A percentile compares a stretch with the other conserved stretches of the same genome.
Conservation (phyloP, 2,329 filamentous ascomycete genomes). For the Davidsoniella virescens region DNA sequence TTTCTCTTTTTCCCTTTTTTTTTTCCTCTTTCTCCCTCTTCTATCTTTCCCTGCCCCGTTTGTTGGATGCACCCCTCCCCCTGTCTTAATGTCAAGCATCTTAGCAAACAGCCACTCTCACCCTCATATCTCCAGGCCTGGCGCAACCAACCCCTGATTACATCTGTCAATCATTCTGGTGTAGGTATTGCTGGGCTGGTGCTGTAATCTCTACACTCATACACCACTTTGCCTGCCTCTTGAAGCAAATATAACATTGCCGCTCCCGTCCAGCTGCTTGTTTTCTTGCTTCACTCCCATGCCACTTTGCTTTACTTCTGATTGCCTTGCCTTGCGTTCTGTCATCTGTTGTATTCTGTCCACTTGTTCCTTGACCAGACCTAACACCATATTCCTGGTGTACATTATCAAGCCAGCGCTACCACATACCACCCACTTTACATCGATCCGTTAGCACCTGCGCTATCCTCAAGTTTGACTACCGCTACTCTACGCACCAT, state of each 20-base stretch:
- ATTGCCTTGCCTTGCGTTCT: conserved; percentile 1
- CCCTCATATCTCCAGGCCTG: neutral
- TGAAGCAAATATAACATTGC: conserved; percentile 8
- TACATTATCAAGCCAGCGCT: neutral
- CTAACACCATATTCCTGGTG: neutral
- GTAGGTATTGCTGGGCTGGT: too few species aligned
- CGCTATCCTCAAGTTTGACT: too few species aligned
- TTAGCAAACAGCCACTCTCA: neutral
- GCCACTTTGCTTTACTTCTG: conserved; percentile 5
- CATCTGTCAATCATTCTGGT: conserved; percentile 6
- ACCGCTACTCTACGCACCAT: too few species aligned
- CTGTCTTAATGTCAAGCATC: neutral
- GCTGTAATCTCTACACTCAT: too few species aligned
- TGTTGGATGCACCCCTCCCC: conserved; percentile 1
- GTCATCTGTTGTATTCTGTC: conserved; percentile 18
- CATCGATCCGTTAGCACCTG: neutral
- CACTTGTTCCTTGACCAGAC: conserved; percentile 3
- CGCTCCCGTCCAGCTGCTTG: conserved; percentile 2
- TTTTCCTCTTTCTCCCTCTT: neutral
- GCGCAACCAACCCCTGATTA: conserved; percentile 1
- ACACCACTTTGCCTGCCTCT: neutral
- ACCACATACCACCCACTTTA: neutral
- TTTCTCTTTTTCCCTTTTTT: neutral
- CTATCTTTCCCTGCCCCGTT: conserved; percentile 1
- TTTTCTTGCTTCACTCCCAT: conserved; percentile 1